Conservation (phyloP, 495 filamentous ascomycete genomes). For the Talaromyces adpressus region DNA sequence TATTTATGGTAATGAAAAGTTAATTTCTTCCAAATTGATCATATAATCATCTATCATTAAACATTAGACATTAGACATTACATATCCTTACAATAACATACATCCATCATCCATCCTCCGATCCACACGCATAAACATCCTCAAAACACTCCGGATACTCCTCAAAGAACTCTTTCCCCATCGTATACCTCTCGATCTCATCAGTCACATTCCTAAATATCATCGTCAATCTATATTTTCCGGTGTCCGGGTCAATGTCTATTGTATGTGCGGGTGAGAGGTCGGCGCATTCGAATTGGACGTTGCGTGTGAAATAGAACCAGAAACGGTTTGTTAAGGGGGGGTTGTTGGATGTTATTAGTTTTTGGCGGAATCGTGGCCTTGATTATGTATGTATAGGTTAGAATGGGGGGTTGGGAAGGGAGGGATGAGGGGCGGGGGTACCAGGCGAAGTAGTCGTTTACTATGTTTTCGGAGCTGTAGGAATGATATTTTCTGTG, state of each 20-base stretch:
- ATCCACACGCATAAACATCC: not conserved
- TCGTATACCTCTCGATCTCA: not conserved
- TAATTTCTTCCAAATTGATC: not conserved
- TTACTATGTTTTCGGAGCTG: not conserved
- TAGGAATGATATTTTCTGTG: not conserved
- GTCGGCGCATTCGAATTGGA: not conserved
- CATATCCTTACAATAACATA: not conserved
- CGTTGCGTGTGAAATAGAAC: not conserved
- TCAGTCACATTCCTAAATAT: not conserved
- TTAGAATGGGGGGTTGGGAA: not conserved
- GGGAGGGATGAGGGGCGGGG: not conserved
- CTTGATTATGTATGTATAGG: not conserved
- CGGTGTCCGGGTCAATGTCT: not conserved
- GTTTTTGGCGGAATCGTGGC: not conserved
- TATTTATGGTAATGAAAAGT: not conserved
- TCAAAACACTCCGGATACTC: conserved; percentile 1
- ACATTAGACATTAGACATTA: not conserved
- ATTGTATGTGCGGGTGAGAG: not conserved
- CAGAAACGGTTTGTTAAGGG: conserved; percentile 1
- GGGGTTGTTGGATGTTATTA: not conserved
- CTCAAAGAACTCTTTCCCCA: not conserved
- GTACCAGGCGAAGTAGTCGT: conserved; percentile 6
- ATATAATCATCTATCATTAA: not conserved
- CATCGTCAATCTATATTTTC: not conserved
- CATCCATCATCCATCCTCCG: not conserved